Conservation (phyloP, 83 land plant species). For the Picea abies region DNA sequence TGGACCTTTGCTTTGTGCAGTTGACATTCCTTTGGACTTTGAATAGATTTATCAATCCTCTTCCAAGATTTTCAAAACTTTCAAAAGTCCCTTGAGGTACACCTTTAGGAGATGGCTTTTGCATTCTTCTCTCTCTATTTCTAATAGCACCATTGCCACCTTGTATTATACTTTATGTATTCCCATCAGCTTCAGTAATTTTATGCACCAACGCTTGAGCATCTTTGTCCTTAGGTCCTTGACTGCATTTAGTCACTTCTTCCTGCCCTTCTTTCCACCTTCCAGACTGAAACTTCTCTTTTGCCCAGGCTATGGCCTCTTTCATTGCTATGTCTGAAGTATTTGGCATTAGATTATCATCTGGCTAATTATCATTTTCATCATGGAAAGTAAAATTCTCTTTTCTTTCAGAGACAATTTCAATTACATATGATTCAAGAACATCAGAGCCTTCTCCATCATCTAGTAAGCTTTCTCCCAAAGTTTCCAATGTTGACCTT, state of each 20-base stretch:
- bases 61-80: neutral
- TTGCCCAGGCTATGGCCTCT: constrained; percentile 21
- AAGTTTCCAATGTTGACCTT: neutral
- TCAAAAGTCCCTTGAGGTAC: neutral
- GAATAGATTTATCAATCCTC: neutral
- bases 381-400: neutral
- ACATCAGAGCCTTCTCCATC: constrained; percentile 1
- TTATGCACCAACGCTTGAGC: neutral
- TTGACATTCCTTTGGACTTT: too few species aligned
- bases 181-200: neutral
- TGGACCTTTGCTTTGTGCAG: too few species aligned
- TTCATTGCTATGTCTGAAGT: constrained; percentile 11
- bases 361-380: neutral
- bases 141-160: neutral
- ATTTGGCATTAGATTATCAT: constrained; percentile 2
- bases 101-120: neutral
- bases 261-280: neutral
- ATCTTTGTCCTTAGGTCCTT: constrained; percentile 8
- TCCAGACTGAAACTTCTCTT: constrained; percentile 16
- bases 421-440: constrained; percentile 3
- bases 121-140: neutral
- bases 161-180: neutral
- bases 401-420: constrained; percentile 5
- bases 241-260: neutral
- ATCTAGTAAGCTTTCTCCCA: neutral